A percentile compares a stretch with the other conserved stretches of the same genome.
These are phyloP conservation scores for Xylaria sp. DNA, from an alignment of 2,329 filamentous ascomycete genomes.

Conservation along the genomic window DNA sequence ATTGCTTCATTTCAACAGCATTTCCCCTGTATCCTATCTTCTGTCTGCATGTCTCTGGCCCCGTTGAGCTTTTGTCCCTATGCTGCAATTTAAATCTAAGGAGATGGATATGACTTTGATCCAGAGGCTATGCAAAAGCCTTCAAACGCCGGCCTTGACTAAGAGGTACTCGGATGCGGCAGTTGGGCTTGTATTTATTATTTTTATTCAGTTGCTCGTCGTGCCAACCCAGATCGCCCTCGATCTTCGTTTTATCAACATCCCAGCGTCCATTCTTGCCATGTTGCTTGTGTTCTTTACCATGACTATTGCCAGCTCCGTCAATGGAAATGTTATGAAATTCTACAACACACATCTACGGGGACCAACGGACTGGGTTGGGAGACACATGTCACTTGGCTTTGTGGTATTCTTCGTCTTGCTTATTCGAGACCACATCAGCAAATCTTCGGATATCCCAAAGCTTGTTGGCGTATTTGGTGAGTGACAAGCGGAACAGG, in stretches of 20 bases:
- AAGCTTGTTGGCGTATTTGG: slow-evolving; percentile 46
- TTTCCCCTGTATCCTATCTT: slow-evolving; percentile 17
- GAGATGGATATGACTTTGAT: slow-evolving; percentile 40
- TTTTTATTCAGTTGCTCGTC: slow-evolving; percentile 44
- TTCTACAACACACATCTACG: slow-evolving; percentile 46
- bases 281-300: slow-evolving; percentile 44
- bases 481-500: slow-evolving; percentile 32
- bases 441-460: slow-evolving; percentile 41
- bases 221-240: slow-evolving; percentile 47
- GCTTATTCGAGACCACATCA: slow-evolving; percentile 49
- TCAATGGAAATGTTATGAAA: slow-evolving; percentile 36
- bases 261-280: slow-evolving; percentile 50
- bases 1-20: slow-evolving; percentile 42
- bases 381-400: slow-evolving; percentile 51
- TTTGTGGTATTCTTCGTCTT: slow-evolving; percentile 50
- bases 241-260: slow-evolving; percentile 42
- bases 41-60: slow-evolving; percentile 43
- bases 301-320: slow-evolving; percentile 44
- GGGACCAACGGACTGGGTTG: slow-evolving; percentile 49
- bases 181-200: slow-evolving; percentile 44
- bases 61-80: slow-evolving; percentile 34
- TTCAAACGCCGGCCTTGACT: slow-evolving; percentile 41
- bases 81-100: slow-evolving; percentile 33
- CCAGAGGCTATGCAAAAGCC: slow-evolving; percentile 43
- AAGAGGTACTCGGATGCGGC: slow-evolving; percentile 46